Evolutionary conservation across 1,139 yeast species (phyloP), one percentile per base, ranked within the genome.

Genomic region (Lodderomyces beijingensis): DNA sequence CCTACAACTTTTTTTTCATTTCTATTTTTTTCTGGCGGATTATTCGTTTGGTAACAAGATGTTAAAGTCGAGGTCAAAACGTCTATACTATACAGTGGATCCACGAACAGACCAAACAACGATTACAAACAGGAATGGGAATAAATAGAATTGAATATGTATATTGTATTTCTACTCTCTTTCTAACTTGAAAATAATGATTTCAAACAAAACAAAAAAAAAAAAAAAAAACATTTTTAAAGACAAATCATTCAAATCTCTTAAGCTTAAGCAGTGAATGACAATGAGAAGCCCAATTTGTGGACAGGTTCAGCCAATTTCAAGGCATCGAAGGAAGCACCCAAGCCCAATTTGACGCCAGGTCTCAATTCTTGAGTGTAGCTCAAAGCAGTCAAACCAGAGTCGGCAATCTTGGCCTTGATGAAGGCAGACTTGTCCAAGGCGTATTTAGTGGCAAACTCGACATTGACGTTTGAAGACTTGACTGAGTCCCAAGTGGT

Each of bases 271-370:
- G 95, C 93, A 53, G 91, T 71, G 73, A 89, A 89, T 48, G 95
- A 77, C 65, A 91, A 77, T 42, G 95, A 86, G 74, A 86, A 76
- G 68, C 98, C 98, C 57, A 91, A 76, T 80, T 93, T 89, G 81
- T 91, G 98, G 57, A 93, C 96, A 49, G 96, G 88, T 75, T 89
- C 96, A 62, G 88, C 82, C 61, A 91, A 78, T 70, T 91, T 86
- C 70, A 88, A 79, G 52, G 96, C 94, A 65, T 91, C 96, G 66
- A 93, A 83, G 48, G 95, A 87, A 56, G 95, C 83, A 76, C 98
- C 99, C 50, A 93, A 78, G 64, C 99, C 99, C 56, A 91, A 75
- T 59, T 85, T 87, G 55, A 93, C 96, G 66, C 97, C 97, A 42
- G 95, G 95, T 74, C 94, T 86, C 66, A 91, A 79, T 54, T 77